Base-by-base conservation (phyloP, 768 basidiomycete species). In the Xerocomellus chrysenteron region DNA sequence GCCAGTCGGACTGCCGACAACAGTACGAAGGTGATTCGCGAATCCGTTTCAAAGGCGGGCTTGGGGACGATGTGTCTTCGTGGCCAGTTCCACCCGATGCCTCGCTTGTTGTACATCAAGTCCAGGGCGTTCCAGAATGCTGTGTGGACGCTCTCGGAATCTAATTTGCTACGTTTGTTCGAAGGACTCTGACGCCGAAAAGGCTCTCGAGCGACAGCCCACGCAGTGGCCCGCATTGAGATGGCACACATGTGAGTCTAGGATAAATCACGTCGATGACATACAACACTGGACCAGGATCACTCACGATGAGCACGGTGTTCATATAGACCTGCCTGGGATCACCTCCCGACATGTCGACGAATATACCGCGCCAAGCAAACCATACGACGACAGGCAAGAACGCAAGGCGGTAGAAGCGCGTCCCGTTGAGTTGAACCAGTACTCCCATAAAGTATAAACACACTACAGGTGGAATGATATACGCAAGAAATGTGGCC, bases 371-470 rank as follows among this genome's bases (percentile, higher is more conserved):
- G 24, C 76, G 74, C 63, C 78, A 82, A 10, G 77, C 64, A 4
- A 69, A 59, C 71, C 75, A 80, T 13, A 81, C 56, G 3, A 79
- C 68, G 36, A 82, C 55, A 5, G 82, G 81, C 4, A 85, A 68
- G 21, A 84, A 48, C 1, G 80, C 78, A 43, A 83, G 50, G 37
- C 84, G 80, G 55, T 80, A 65, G 5, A 66, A 56, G 8, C 47
- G 51, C 4, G 57, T 77, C 66, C 13, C 82, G 79, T 47, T 69
- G 68, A 78, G 67, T 45, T 81, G 72, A 17, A 83, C 80, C 37
- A 86, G 75, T 24, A 83, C 69, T 4, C 80, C 83, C 47, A 80
- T 79, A 16, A 68, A 65, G 69, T 80, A 83, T 61, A 82, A 80
- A 52, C 72, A 72, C 11, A 76, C 52, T 0, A 80, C 30, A 19